Conservation (phyloP, 352 stramenopile species). For the Blastocystis sp. region DNA sequence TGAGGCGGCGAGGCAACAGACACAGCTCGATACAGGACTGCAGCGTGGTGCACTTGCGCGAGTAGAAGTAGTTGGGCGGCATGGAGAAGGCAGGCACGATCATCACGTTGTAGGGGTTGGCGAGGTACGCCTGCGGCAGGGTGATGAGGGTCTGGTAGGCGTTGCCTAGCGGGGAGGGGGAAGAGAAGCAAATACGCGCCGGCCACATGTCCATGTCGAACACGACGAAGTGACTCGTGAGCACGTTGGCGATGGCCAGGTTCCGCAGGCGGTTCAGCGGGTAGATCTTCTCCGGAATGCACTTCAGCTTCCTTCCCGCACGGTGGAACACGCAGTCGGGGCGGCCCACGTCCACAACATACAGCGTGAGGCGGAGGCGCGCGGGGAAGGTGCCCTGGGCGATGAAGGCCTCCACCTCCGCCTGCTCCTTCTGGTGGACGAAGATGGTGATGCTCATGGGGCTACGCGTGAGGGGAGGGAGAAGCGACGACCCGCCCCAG, state of each 20-base stretch:
- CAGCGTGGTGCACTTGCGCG: not conserved
- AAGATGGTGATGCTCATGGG: conserved; percentile 43
- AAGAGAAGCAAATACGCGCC: not conserved
- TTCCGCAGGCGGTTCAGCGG: conserved; percentile 64
- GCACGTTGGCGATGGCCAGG: conserved; percentile 46
- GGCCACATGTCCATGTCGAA: conserved; percentile 70
- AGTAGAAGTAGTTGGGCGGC: not conserved
- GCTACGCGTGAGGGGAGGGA: conserved; percentile 11
- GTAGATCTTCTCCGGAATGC: conserved; percentile 20
- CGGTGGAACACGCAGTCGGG: conserved; percentile 46
- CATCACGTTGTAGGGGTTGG: conserved; percentile 34
- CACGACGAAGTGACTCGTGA: conserved; percentile 67
- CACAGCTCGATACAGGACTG: conserved; percentile 1
- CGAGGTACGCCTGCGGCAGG: conserved; percentile 17
- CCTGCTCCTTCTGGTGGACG: conserved; percentile 1
- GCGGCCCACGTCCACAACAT: not conserved
- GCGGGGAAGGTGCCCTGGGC: conserved; percentile 5
- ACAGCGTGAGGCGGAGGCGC: conserved; percentile 32
- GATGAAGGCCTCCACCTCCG: conserved; percentile 18
- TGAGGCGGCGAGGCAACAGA: not conserved
- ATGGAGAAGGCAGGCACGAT: conserved; percentile 66
- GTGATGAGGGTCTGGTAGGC: conserved; percentile 24
- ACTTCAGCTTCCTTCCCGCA: not conserved
- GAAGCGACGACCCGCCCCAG: conserved; percentile 11
- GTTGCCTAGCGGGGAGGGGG: conserved; percentile 8